Evolutionary conservation across 805 yeast genomes (phyloP).

Genomic region (Myxozyma sirexii): DNA sequence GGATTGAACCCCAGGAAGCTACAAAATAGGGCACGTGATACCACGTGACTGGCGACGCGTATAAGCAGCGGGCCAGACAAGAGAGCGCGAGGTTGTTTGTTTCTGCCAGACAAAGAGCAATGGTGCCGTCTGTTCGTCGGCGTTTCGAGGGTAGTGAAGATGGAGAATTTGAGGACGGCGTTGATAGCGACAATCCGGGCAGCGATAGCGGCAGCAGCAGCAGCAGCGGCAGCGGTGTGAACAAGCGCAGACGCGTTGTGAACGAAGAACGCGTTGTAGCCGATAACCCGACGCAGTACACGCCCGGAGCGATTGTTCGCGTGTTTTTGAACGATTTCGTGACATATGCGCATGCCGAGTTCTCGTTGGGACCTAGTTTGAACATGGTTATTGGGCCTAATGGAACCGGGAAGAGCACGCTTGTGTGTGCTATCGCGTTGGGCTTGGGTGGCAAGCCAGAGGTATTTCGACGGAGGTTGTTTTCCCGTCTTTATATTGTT

Average conservation of each 20-base stretch:
- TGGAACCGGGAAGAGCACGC: conserved; percentile 93
- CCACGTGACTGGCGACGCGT: neutral
- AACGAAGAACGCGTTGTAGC: no score
- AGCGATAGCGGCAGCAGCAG: neutral
- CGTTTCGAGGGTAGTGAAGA: neutral
- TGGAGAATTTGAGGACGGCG: neutral
- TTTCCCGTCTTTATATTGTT: no score
- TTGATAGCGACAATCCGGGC: no score
- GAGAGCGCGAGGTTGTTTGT: no score
- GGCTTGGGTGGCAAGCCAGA: conserved; percentile 83
- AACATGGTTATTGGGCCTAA: conserved; percentile 96
- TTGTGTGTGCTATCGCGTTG: conserved; percentile 89
- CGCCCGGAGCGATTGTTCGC: conserved; percentile 54
- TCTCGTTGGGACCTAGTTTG: conserved; percentile 73
- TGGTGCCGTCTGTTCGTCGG: conserved; percentile 1
- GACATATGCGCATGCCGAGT: conserved; percentile 64
- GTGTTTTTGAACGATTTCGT: conserved; percentile 64
- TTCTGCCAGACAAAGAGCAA: no score
- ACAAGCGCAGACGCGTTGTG: conserved; percentile 4
- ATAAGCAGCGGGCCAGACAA: no score
- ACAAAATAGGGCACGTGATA: neutral
- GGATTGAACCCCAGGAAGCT: neutral
- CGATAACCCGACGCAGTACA: conserved; percentile 32
- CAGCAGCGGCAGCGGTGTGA: neutral
- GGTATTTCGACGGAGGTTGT: no score